phyloP scores from a whole-genome alignment of 345 rosid genomes.

The Conringia planisiliqua region DNA sequence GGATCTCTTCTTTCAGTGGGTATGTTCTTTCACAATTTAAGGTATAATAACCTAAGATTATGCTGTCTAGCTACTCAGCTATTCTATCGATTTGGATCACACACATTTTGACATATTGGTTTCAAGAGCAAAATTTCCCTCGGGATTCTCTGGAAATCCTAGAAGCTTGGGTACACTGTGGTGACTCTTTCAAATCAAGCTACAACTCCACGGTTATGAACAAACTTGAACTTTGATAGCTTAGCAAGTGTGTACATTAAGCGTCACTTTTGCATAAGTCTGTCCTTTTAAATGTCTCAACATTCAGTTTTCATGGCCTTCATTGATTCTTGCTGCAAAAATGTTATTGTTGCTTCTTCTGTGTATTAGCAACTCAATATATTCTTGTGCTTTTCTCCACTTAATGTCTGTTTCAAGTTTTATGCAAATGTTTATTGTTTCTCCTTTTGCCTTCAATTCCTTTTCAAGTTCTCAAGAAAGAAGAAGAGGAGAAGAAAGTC shows the following conservation, averaged over 20 bases:
- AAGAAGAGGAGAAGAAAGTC: slow-evolving; percentile 76
- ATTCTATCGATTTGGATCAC: too few species aligned
- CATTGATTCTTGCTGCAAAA: slow-evolving; percentile 2
- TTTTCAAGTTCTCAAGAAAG: slow-evolving; percentile 67
- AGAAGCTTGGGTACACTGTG: slow-evolving; percentile 51
- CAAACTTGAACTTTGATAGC: background rate
- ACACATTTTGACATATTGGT: too few species aligned
- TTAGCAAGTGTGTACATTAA: too few species aligned
- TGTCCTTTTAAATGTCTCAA: background rate
- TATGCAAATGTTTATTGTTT: background rate
- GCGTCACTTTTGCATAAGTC: too few species aligned
- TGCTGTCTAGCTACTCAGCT: too few species aligned
- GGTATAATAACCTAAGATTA: too few species aligned
- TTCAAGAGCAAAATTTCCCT: slow-evolving; percentile 67
- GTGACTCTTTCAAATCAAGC: slow-evolving; percentile 67
- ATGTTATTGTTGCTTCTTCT: background rate
- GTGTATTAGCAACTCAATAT: background rate
- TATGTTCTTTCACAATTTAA: too few species aligned
- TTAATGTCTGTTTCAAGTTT: background rate
- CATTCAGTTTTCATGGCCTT: background rate
- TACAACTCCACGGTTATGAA: slow-evolving; percentile 27
- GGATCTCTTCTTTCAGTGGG: too few species aligned
- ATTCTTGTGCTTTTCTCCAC: background rate
- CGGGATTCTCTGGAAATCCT: slow-evolving; percentile 56
- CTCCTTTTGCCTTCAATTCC: slow-evolving; percentile 11